Evolutionary conservation across 2,329 filamentous ascomycete genomes (phyloP).

Genomic region (Xylariaceae sp.): DNA sequence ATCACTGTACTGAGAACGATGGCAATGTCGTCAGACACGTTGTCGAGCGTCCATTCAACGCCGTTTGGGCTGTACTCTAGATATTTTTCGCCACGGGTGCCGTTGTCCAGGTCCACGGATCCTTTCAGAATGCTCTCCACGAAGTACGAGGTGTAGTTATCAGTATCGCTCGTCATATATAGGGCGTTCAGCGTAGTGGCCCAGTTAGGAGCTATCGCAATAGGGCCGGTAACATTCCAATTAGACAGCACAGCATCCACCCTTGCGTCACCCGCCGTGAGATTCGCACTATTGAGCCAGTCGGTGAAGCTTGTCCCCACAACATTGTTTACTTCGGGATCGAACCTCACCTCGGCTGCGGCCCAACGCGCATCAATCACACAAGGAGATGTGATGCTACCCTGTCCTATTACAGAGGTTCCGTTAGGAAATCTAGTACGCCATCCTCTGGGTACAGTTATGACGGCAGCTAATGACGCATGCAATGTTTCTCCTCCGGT

Average conservation of each 20-base stretch:
- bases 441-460: constrained; percentile 5
- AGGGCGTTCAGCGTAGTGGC: not conserved
- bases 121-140: not conserved
- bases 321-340: not conserved
- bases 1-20: constrained; percentile 11
- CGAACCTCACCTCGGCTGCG: constrained; percentile 12
- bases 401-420: not conserved
- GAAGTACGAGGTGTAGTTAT: not conserved
- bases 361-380: constrained; percentile 24
- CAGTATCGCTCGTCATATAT: not conserved
- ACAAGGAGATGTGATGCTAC: constrained; percentile 5
- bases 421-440: not conserved
- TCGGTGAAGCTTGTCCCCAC: constrained; percentile 11
- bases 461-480: constrained; percentile 11
- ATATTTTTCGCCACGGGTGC: not conserved
- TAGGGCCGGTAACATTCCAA: constrained; percentile 6
- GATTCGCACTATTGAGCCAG: constrained; percentile 6
- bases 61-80: not conserved
- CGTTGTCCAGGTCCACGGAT: not conserved
- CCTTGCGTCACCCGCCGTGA: not conserved
- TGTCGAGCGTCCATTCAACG: not conserved
- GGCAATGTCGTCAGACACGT: constrained; percentile 5
- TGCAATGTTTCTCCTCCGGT: not conserved
- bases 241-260: not conserved
- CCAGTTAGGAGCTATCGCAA: constrained; percentile 11